A percentile compares a stretch with the other conserved stretches of the same genome.
phyloP scores from a whole-genome alignment of 495 filamentous ascomycete genomes.

The Hypoxylon fuscum region DNA sequence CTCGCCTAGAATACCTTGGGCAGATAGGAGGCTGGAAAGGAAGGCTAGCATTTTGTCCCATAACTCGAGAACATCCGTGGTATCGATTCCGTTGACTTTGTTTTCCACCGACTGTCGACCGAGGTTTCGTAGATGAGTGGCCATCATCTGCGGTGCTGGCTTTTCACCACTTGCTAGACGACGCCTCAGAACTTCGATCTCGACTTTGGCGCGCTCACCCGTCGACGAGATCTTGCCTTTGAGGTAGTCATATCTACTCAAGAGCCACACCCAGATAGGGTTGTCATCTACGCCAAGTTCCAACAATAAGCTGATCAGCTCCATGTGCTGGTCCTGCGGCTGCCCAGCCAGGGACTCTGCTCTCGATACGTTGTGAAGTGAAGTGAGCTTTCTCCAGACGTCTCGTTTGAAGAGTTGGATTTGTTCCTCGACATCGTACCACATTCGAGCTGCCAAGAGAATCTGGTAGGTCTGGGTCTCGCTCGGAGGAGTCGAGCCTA shows the following conservation, averaged over 20 bases:
- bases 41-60: constrained; percentile 86
- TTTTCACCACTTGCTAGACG: constrained; percentile 77
- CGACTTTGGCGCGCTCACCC: constrained; percentile 83
- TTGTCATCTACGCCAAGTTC: constrained; percentile 95
- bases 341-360: constrained; percentile 52
- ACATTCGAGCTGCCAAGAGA: constrained; percentile 90
- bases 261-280: constrained; percentile 93
- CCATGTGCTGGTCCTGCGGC: constrained; percentile 83
- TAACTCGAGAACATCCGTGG: constrained; percentile 78
- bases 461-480: constrained; percentile 86
- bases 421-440: constrained; percentile 86
- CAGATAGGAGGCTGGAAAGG: constrained; percentile 74
- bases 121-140: constrained; percentile 75
- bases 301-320: constrained; percentile 83
- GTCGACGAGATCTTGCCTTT: constrained; percentile 81
- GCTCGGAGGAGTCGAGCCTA: constrained; percentile 56
- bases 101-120: constrained; percentile 67
- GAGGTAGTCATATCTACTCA: constrained; percentile 86
- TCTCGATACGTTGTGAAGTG: constrained; percentile 58
- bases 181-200: constrained; percentile 89
- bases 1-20: constrained; percentile 84
- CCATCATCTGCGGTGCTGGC: constrained; percentile 72
- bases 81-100: constrained; percentile 69
- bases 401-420: constrained; percentile 87
- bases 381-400: constrained; percentile 80